phyloP scores from a whole-genome alignment of 1,139 yeast species.

The Taphrina betulina region DNA sequence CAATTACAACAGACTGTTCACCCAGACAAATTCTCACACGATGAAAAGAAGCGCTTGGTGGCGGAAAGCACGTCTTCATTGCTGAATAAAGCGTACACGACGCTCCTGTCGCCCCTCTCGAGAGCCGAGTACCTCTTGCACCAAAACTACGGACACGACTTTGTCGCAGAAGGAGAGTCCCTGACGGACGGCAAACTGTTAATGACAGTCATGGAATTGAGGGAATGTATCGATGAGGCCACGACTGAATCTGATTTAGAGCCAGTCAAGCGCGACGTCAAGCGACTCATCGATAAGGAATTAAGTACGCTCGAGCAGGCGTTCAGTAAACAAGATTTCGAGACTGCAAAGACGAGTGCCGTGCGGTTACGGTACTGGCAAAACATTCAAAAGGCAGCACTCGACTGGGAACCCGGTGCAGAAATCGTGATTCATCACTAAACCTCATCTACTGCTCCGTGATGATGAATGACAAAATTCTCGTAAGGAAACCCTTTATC shows the following conservation, averaged over 20 bases:
- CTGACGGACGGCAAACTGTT: slow-evolving; percentile 45
- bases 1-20: slow-evolving; percentile 69
- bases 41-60: slow-evolving; percentile 39
- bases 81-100: slow-evolving; percentile 73
- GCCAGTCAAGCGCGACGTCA: slow-evolving; percentile 56
- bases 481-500: too few species aligned
- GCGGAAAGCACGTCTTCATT: slow-evolving; percentile 49
- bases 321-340: slow-evolving; percentile 50
- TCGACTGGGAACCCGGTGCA: slow-evolving; percentile 49
- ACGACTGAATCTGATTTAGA: slow-evolving; percentile 58
- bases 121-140: slow-evolving; percentile 62
- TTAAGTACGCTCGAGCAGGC: slow-evolving; percentile 48
- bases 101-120: slow-evolving; percentile 65
- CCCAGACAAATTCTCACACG: slow-evolving; percentile 60
- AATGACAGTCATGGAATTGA: slow-evolving; percentile 75
- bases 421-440: slow-evolving; percentile 38
- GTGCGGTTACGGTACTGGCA: slow-evolving; percentile 80
- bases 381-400: slow-evolving; percentile 69
- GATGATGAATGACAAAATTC: too few species aligned
- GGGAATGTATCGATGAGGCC: slow-evolving; percentile 71
- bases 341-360: slow-evolving; percentile 62
- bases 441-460: too few species aligned
- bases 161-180: slow-evolving; percentile 38
- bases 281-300: slow-evolving; percentile 51
- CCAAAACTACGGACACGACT: slow-evolving; percentile 50